Evolutionary conservation across 2,329 filamentous ascomycete genomes (phyloP), one percentile per base, ranked within the genome.

Genomic region (Cadophora luteo-olivacea): DNA sequence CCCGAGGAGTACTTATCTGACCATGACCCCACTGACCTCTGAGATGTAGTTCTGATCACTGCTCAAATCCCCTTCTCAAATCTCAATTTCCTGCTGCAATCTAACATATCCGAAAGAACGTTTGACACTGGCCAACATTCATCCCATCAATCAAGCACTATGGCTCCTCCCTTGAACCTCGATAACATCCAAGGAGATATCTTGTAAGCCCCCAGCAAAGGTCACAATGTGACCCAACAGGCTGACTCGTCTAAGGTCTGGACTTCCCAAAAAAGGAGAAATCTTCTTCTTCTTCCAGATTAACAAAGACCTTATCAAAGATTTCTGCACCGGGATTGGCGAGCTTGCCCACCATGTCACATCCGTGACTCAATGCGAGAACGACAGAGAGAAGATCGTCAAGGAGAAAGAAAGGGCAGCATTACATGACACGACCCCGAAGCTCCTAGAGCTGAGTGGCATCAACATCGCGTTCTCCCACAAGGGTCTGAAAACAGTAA

Each of bases 401-500:
- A 52, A 64, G 33, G 61, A 64, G 49, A 64, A 55, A 19, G 51
- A 64, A 25, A n/a, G 29, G 16, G 61, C 49, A 4, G 49, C 45
- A 41, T 22, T 41, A 22, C 48, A 64, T 52, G 48, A 54, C 16
- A 41, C 33, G 16, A 36, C 61, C 16, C 45, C 57, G 12, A 60
- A 64, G 45, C 29, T 64, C 2, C 32, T 68, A 8, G 60, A 68
- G 32, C 25, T 68, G n/a, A 64, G 61, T 61, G 66, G 61, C 14
- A 51, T 68, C 12, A 68, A 68, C 14, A 68, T 68, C 19, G 51
- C 61, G 1, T 68, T 68, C 54, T 68, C 61, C 7, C 52, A 64
- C 4, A 68, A 64, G 22, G 66, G 66, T 5, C 41, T 68, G 2
- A 49, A 22, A 33, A 52, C 54, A 29, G 63, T 65, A 16, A 24